These are phyloP conservation scores for Rhizomucor miehei DNA, from an alignment of 371 early-diverging fungal genomes.

Conservation along the genomic window DNA sequence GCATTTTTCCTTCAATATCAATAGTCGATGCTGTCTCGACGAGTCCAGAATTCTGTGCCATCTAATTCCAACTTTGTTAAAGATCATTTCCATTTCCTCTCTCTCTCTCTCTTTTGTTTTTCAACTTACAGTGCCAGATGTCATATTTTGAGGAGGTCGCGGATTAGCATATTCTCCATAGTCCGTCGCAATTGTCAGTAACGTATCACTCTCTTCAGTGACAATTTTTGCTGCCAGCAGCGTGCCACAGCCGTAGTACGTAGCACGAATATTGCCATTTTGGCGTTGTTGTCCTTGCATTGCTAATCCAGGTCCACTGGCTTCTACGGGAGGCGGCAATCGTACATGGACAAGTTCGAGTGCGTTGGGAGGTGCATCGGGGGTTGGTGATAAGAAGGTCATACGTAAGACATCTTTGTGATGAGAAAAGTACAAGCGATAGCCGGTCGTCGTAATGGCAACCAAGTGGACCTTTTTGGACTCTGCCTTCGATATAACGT, in stretches of 20 bases:
- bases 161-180: slow-evolving; percentile 27
- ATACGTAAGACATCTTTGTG: slow-evolving; percentile 20
- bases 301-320: not conserved
- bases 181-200: slow-evolving; percentile 59
- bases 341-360: slow-evolving; percentile 74
- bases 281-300: slow-evolving; percentile 7
- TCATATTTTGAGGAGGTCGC: not conserved
- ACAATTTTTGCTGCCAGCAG: slow-evolving; percentile 62
- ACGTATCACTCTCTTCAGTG: slow-evolving; percentile 60
- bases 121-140: not conserved
- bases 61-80: not conserved
- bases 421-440: slow-evolving; percentile 73
- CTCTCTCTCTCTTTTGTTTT: not conserved
- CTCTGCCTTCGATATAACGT: slow-evolving; percentile 61
- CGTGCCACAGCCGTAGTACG: slow-evolving; percentile 63
- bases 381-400: not conserved
- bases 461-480: slow-evolving; percentile 63
- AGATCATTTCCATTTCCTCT: not conserved
- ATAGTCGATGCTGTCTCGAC: slow-evolving; percentile 16
- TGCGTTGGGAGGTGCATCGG: slow-evolving; percentile 33
- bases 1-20: slow-evolving; percentile 70
- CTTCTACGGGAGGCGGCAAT: slow-evolving; percentile 51
- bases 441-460: slow-evolving; percentile 68
- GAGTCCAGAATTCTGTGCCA: not conserved
- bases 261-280: slow-evolving; percentile 46